Evolutionary conservation across 345 rosid genomes (phyloP).

Genomic region (Brassica carinata): DNA sequence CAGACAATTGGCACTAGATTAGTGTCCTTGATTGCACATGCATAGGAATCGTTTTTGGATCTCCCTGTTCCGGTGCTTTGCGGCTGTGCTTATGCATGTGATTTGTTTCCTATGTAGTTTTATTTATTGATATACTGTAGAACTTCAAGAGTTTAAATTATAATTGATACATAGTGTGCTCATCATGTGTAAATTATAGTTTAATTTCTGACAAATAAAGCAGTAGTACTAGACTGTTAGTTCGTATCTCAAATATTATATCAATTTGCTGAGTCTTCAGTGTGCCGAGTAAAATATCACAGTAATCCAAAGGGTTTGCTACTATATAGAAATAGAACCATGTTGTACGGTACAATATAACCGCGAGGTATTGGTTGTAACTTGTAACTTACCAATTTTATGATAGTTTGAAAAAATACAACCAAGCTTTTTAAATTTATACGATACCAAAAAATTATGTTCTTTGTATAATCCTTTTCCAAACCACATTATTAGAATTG

Average conservation of each 20-base stretch:
- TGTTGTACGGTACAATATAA: neutral
- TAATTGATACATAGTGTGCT: constrained; percentile 23
- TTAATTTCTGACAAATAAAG: neutral
- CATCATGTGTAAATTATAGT: constrained; percentile 12
- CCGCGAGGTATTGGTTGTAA: neutral
- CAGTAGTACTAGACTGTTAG: neutral
- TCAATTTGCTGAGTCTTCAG: neutral
- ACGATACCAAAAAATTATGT: neutral
- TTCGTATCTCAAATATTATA: neutral
- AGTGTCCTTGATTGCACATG: constrained; percentile 36
- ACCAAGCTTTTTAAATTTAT: neutral
- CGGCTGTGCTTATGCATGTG: constrained; percentile 19
- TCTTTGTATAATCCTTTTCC: neutral
- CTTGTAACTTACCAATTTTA: neutral
- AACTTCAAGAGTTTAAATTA: neutral
- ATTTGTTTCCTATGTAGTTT: neutral
- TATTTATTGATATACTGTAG: constrained; percentile 1
- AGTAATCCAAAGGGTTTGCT: constrained; percentile 3
- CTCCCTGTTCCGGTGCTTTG: constrained; percentile 30
- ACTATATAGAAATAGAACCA: neutral
- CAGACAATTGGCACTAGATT: constrained; percentile 32
- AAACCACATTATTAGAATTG: neutral
- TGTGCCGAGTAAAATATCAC: neutral
- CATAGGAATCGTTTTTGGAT: constrained; percentile 34
- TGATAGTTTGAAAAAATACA: neutral